phyloP scores from a whole-genome alignment of 2,329 filamentous ascomycete species.

The Laburnicola sp. region DNA sequence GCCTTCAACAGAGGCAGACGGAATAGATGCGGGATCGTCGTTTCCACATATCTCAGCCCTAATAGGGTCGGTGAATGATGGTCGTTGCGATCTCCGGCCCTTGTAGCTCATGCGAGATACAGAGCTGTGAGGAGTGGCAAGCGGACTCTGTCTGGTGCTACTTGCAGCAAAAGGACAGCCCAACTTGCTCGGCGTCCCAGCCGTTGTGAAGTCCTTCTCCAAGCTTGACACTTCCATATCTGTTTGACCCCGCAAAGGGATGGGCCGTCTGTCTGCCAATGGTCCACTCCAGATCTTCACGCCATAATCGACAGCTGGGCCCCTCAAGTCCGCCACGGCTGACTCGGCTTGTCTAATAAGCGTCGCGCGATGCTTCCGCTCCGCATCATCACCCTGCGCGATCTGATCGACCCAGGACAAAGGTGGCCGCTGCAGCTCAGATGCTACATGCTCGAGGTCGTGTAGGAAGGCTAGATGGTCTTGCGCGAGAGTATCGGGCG shows the following conservation, averaged over 20 bases:
- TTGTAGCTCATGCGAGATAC: constrained; percentile 42
- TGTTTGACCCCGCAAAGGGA: constrained; percentile 29
- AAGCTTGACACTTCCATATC: constrained; percentile 53
- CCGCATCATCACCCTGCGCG: constrained; percentile 39
- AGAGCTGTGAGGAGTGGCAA: constrained; percentile 49
- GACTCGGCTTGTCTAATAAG: constrained; percentile 42
- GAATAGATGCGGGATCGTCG: constrained; percentile 51
- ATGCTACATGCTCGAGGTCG: constrained; percentile 42
- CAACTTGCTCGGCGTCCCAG: constrained; percentile 76
- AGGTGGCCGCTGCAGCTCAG: constrained; percentile 29
- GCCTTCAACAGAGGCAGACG: constrained; percentile 43
- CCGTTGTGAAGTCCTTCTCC: constrained; percentile 88
- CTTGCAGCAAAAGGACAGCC: constrained; percentile 75
- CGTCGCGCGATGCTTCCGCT: constrained; percentile 38
- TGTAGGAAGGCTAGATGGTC: constrained; percentile 47
- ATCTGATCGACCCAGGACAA: constrained; percentile 42
- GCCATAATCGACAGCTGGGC: constrained; percentile 27
- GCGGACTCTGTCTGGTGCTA: constrained; percentile 49
- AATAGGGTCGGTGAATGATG: constrained; percentile 49
- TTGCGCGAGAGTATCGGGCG: constrained; percentile 43
- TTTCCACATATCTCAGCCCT: constrained; percentile 47
- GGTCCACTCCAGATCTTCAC: constrained; percentile 49
- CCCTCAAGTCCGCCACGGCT: constrained; percentile 33
- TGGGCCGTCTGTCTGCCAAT: constrained; percentile 34
- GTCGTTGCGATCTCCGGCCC: constrained; percentile 45